Base-by-base conservation (phyloP, 2,329 filamentous ascomycete genomes). In the Fusarium nanum region DNA sequence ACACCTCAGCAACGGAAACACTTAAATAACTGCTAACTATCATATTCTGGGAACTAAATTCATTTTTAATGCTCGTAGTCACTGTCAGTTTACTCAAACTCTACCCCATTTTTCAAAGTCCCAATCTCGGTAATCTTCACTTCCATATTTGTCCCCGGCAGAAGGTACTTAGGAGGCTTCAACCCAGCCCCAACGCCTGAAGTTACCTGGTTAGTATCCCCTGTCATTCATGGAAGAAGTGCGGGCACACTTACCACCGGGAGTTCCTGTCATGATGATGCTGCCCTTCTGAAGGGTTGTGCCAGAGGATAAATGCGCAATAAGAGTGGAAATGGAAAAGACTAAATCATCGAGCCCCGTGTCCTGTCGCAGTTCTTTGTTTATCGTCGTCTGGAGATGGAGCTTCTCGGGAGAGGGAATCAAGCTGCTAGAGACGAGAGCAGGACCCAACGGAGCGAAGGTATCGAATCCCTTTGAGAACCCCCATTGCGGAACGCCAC, bases 381-480 rank as follows among this genome's bases (percentile, higher is more conserved):
- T 82, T 0, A 88, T 77, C 2, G 77, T 75, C 0, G 85, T 88
- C 56, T 75, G 78, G 10, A 89, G 70, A 0, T 76, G 73, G 45
- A 88, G 76, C 18, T 75, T 70, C 3, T 72, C 75, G 1, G 85
- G 84, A 54, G 86, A 82, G 0, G 76, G 73, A 1, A 88, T 73
- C 1, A 86, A 58, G 2, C 75, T 75, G 0, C 78, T 75, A 2
- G 78, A 77, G 0, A 88, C 83, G 1, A 89, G 75, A 1, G 40
- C 67, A 0, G 86, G 86, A 0, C 86, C 87, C 0, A 89, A 59
- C 0, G 87, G 87, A 1, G 84, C 84, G 67, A 81, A 88, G 0
- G 81, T 86, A 67, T 89, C 86, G 56, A 89, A 89, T 0, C 85
- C 84, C 68, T 89, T 88, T 18, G 80, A 83, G 67, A 88, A 89